phyloP scores from a whole-genome alignment of 2,329 filamentous ascomycete species.

The Dactylellina drechsleri region DNA sequence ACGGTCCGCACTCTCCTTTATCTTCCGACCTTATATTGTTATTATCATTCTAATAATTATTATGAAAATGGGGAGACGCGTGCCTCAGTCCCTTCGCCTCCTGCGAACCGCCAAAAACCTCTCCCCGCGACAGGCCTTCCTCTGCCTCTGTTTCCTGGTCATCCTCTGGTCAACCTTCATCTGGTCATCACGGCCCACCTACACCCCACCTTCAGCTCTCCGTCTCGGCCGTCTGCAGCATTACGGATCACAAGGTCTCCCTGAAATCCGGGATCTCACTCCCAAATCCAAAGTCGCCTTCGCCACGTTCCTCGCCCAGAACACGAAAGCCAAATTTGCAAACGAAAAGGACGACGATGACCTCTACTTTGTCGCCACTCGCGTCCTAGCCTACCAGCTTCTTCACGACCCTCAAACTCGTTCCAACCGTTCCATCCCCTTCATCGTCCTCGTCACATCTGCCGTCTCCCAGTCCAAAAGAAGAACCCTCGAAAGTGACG shows the following conservation, averaged over 20 bases:
- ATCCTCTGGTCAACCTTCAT: conserved; percentile 40
- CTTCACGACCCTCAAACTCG: conserved; percentile 62
- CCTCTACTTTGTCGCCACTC: conserved; percentile 62
- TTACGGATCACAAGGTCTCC: conserved; percentile 31
- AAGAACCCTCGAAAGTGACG: conserved; percentile 61
- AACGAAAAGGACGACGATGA: conserved; percentile 59
- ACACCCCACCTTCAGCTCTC: conserved; percentile 30
- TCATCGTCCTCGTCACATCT: conserved; percentile 62
- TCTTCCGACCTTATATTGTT: too few relatives aligned
- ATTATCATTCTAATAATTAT: background rate
- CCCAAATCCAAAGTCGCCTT: conserved; percentile 43
- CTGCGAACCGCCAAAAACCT: conserved; percentile 41
- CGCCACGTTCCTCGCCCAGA: conserved; percentile 62
- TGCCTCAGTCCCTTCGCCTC: conserved; percentile 26
- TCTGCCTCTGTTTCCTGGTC: conserved; percentile 31
- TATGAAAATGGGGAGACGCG: background rate
- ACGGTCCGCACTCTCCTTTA: too few relatives aligned
- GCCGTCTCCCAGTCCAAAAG: conserved; percentile 60
- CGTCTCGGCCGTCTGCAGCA: conserved; percentile 49
- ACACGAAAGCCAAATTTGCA: conserved; percentile 56
- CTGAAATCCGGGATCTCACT: conserved; percentile 32
- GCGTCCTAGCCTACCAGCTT: conserved; percentile 63
- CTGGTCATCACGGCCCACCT: conserved; percentile 34
- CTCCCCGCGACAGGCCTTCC: conserved; percentile 46
- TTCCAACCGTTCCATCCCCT: conserved; percentile 60